Conservation (phyloP, 768 basidiomycete genomes). For the Leccinum obscurum region DNA sequence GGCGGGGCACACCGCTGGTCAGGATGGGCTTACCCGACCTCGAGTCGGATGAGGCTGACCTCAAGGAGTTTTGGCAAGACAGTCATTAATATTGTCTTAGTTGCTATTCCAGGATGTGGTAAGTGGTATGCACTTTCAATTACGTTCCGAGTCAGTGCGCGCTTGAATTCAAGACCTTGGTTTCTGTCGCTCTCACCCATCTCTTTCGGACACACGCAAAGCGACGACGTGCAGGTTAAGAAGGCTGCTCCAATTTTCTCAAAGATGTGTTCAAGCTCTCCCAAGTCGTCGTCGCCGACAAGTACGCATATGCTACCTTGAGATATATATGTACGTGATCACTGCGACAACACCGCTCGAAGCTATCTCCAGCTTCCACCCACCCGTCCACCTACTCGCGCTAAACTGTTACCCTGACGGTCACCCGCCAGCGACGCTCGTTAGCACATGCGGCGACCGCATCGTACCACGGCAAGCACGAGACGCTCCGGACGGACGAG, state of each 20-base stretch:
- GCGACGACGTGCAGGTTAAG: conserved; percentile 83
- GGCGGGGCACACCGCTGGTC: conserved; percentile 55
- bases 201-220: conserved; percentile 94
- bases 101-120: conserved; percentile 95
- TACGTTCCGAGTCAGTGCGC: neutral
- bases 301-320: conserved; percentile 47
- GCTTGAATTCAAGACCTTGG: conserved; percentile 61
- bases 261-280: conserved; percentile 68
- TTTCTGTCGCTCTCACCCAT: conserved; percentile 76
- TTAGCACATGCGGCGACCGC: too few species aligned
- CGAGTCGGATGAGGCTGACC: neutral
- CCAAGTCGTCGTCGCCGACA: conserved; percentile 88
- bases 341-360: conserved; percentile 66
- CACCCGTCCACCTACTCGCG: conserved; percentile 74
- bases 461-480: too few species aligned
- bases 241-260: conserved; percentile 58
- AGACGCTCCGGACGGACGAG: conserved; percentile 60
- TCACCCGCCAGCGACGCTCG: conserved; percentile 48
- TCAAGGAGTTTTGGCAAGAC: conserved; percentile 63
- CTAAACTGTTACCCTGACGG: conserved; percentile 71
- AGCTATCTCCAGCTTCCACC: conserved; percentile 41
- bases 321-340: neutral
- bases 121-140: conserved; percentile 25
- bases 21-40: conserved; percentile 33
- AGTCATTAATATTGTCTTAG: conserved; percentile 64